Evolutionary conservation across 176 grass and related monocot genomes (phyloP).

Genomic region (Juncus inflexus): DNA sequence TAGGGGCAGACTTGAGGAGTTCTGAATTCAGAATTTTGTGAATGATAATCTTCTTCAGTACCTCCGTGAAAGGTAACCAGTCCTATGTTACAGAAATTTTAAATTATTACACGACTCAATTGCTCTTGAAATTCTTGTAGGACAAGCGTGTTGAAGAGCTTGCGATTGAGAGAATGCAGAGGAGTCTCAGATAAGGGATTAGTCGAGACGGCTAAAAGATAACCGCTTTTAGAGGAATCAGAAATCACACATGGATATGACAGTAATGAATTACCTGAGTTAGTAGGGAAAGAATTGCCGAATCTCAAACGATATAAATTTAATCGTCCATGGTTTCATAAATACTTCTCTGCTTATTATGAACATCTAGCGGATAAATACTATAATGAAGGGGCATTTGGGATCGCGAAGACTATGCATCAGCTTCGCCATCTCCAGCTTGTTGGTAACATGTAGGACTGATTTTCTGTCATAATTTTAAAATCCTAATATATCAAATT

Average conservation of each 20-base stretch:
- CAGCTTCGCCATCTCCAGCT: background rate
- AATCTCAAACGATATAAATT: slow-evolving; percentile 23
- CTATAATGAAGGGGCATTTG: background rate
- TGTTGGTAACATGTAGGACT: background rate
- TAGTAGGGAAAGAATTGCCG: slow-evolving; percentile 7
- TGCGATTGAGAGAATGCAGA: slow-evolving; percentile 4
- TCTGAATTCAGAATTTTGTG: background rate
- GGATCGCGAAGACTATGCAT: background rate
- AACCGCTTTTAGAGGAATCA: slow-evolving; percentile 33
- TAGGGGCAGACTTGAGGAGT: slow-evolving; percentile 4
- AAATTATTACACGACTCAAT: too few species aligned
- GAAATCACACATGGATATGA: background rate
- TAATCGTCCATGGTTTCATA: background rate
- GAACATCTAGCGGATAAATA: background rate
- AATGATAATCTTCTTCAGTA: background rate
- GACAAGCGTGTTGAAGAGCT: slow-evolving; percentile 29
- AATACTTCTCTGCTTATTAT: background rate
- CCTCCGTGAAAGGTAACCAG: slow-evolving; percentile 16
- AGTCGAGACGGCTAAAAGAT: slow-evolving; percentile 11
- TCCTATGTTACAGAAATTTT: background rate
- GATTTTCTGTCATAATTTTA: too few species aligned
- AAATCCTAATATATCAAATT: too few species aligned
- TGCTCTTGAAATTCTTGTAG: slow-evolving; percentile 3
- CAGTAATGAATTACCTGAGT: background rate
- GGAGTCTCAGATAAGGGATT: background rate